Percentiles rank a stretch among this genome's conserved stretches.
Conservation (phyloP, 306 rosid genomes). For the Castanospermum australe region DNA sequence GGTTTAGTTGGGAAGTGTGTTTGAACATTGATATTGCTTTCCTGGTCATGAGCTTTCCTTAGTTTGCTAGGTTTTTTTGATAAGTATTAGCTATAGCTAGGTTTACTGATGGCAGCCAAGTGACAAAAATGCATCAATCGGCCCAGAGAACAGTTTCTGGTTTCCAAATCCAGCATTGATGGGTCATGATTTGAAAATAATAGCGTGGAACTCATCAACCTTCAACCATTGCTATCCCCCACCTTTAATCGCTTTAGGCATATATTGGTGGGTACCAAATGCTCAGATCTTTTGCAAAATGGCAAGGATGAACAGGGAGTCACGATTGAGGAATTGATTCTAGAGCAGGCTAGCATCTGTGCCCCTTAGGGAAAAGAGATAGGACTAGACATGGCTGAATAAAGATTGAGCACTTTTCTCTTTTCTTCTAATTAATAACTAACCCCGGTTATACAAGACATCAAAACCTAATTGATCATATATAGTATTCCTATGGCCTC, state of each 20-base stretch:
- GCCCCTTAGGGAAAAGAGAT: slow-evolving; percentile 20
- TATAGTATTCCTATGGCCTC: background rate
- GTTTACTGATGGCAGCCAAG: slow-evolving; percentile 17
- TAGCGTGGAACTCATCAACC: background rate
- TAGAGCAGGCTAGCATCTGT: slow-evolving; percentile 24
- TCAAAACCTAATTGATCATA: slow-evolving; percentile 22
- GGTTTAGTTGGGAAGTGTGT: slow-evolving; percentile 21
- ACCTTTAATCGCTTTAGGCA: slow-evolving; percentile 4
- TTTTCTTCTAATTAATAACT: slow-evolving; percentile 8
- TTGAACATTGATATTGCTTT: slow-evolving; percentile 20
- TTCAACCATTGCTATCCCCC: background rate
- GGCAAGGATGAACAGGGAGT: slow-evolving; percentile 5
- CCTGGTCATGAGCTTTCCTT: slow-evolving; percentile 15
- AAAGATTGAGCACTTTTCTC: slow-evolving; percentile 1
- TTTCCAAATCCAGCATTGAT: slow-evolving; percentile 29
- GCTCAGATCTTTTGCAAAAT: slow-evolving; percentile 9
- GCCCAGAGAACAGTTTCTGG: background rate
- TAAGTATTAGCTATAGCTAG: too few species aligned
- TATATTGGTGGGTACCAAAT: slow-evolving; percentile 13
- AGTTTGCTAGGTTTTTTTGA: too few species aligned
- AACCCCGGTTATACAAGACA: slow-evolving; percentile 2
- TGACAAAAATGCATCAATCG: slow-evolving; percentile 26
- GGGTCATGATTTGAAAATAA: slow-evolving; percentile 28
- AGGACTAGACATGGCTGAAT: slow-evolving; percentile 28
- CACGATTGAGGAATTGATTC: slow-evolving; percentile 28